phyloP scores from a whole-genome alignment of 2,329 filamentous ascomycete genomes.

The Tolypocladium ophioglossoides region DNA sequence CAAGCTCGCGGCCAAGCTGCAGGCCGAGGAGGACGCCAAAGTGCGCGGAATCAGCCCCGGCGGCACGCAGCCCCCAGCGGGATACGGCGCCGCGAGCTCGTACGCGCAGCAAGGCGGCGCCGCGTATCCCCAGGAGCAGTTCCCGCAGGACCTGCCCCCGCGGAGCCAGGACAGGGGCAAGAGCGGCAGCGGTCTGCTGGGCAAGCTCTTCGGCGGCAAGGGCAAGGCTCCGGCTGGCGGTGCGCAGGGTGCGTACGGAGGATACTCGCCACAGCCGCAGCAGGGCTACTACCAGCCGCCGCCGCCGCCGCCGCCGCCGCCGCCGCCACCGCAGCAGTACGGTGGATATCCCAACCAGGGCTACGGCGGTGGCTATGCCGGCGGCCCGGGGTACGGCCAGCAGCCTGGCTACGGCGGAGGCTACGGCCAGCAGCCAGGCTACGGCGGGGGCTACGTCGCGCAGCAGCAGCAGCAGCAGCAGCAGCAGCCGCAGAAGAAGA shows the following conservation, averaged over 20 bases:
- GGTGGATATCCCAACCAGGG: conserved; percentile 5
- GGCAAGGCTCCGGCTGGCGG: conserved; percentile 11
- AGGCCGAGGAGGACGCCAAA: conserved; percentile 71
- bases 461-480: conserved; percentile 3
- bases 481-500: conserved; percentile 29
- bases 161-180: conserved; percentile 25
- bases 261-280: conserved; percentile 7
- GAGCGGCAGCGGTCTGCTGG: conserved; percentile 34
- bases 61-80: conserved; percentile 20
- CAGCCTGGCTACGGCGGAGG: conserved; percentile 19
- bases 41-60: conserved; percentile 22
- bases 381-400: conserved; percentile 11
- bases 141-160: conserved; percentile 31
- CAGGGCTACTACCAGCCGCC: conserved; percentile 15
- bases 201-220: conserved; percentile 39
- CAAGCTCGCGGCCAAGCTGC: conserved; percentile 62
- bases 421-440: conserved; percentile 13
- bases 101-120: conserved; percentile 15
- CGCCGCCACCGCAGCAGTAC: conserved; percentile 14
- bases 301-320: conserved; percentile 5
- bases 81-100: conserved; percentile 16
- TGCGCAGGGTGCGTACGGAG: conserved; percentile 15
- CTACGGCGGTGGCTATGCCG: conserved; percentile 3
- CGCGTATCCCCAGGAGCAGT: conserved; percentile 14
- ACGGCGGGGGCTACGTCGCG: conserved; percentile 23